Evolutionary conservation across 2,329 filamentous ascomycete species (phyloP), one percentile per base, ranked within the genome.

Genomic region (Phaeosphaeriaceae sp.): DNA sequence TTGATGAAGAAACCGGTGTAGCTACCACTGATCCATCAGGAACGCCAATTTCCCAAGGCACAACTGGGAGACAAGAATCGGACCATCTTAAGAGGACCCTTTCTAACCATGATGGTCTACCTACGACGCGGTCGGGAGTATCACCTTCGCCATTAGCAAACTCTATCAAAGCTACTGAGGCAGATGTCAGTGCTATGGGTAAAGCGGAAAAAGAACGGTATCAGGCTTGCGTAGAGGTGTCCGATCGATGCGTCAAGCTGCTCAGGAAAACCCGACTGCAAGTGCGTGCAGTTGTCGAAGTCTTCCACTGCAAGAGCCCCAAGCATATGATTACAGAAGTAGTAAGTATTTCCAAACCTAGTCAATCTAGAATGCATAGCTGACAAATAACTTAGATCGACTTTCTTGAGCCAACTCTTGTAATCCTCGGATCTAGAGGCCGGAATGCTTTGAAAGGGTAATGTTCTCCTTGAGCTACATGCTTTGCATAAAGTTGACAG

Each of bases 281-380:
- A 72, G 92, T 97, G 40, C 86, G 92, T 49, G 89, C 97, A 39
- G 91, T 96, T 42, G 88, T 99, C 28, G 94, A 99, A 75, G 93
- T 97, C 21, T 88, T 99, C 60, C 94, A 97, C 75, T 97, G 94
- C 86, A 97, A 97, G 81, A 97, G 90, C 67, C 92, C 94, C 3
- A 93, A 94, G 73, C 92, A 97, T 72, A 83, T 97, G 78, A 92
- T 99, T 57, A 96, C 92, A 0, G 94, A 97, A 78, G 92, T 97
- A 61, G 83, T 85, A 67, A 74, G 82, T 77, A 39, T 29, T 30
- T 47, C 44, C 39, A 47, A 48, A 62, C 52, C 35, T 23, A 5
- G 28, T 34, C 50, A 43, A 55, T 35, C 46, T 40, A 39, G 49
- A 40, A 37, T 36, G 34, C 46, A 20, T 21, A 50, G 46, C 67